Percentiles rank a stretch among this genome's conserved stretches.
Conservation (phyloP, 768 basidiomycete genomes). For the Rhodotorula diobovata region DNA sequence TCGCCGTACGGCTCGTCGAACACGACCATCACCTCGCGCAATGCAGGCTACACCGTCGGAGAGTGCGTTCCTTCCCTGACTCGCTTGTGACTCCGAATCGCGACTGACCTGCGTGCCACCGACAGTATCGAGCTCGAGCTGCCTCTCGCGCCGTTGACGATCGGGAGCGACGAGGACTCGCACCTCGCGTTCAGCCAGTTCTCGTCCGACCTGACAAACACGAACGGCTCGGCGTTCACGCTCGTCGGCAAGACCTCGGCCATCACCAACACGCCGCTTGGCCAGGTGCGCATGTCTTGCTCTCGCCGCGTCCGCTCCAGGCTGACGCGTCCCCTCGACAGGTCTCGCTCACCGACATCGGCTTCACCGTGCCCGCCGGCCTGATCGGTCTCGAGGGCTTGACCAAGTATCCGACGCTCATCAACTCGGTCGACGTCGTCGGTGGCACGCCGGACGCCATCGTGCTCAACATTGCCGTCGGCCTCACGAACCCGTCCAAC, state of each 20-base stretch:
- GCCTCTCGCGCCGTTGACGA: slow-evolving; percentile 54
- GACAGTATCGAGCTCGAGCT: slow-evolving; percentile 53
- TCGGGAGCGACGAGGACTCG: slow-evolving; percentile 44
- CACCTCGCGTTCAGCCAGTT: slow-evolving; percentile 33
- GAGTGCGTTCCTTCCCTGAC: slow-evolving; percentile 43
- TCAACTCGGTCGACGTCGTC: slow-evolving; percentile 61
- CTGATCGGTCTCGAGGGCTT: slow-evolving; percentile 62
- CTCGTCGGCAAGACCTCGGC: slow-evolving; percentile 28
- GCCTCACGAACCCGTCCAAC: slow-evolving; percentile 65
- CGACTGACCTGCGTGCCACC: no score
- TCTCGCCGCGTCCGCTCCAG: no score
- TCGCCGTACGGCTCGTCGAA: slow-evolving; percentile 58
- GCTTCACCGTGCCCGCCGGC: slow-evolving; percentile 63
- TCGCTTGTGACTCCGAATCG: not conserved
- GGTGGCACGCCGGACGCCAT: slow-evolving; percentile 62
- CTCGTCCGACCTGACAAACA: slow-evolving; percentile 27
- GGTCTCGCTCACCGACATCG: slow-evolving; percentile 58
- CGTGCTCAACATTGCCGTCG: slow-evolving; percentile 60
- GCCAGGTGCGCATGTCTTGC: slow-evolving; percentile 51
- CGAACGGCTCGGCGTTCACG: slow-evolving; percentile 23
- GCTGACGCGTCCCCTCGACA: not conserved
- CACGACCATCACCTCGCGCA: slow-evolving; percentile 55
- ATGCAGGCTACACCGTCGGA: slow-evolving; percentile 59
- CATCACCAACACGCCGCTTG: slow-evolving; percentile 33
- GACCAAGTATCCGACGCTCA: slow-evolving; percentile 54